Conservation (phyloP, 2,329 filamentous ascomycete genomes). For the Colletotrichum cordylinicola region DNA sequence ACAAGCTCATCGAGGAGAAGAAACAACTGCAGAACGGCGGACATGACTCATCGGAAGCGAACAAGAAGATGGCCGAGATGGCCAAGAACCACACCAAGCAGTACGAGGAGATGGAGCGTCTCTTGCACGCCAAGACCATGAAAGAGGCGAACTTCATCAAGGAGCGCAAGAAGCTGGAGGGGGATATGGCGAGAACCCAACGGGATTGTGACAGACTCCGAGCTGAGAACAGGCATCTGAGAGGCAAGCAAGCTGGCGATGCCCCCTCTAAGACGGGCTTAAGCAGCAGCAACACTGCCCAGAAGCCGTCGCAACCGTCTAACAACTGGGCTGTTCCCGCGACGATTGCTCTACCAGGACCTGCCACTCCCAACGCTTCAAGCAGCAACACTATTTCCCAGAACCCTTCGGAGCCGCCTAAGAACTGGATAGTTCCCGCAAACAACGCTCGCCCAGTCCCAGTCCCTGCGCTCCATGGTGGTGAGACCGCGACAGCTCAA, state of each 20-base stretch:
- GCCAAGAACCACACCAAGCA: background rate
- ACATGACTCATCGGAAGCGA: background rate
- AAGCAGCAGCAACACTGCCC: background rate
- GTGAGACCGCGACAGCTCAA: background rate
- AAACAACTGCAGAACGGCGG: background rate
- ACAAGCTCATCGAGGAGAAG: background rate
- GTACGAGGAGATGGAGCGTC: background rate
- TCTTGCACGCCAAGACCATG: background rate
- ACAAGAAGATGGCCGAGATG: background rate
- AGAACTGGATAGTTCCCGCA: background rate
- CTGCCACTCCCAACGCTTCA: background rate
- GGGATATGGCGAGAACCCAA: background rate
- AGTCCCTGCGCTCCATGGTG: background rate
- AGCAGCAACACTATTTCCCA: background rate
- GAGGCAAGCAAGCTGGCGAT: background rate
- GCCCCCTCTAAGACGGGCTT: background rate
- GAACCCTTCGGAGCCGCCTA: background rate
- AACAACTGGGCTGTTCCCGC: background rate
- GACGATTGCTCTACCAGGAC: background rate
- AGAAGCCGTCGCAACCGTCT: background rate
- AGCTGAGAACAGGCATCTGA: background rate
- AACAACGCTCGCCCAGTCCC: rapidly evolving
- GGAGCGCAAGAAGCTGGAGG: background rate
- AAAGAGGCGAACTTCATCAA: background rate
- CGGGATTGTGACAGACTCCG: background rate